These are phyloP conservation scores for Emericellopsis terricola DNA, from an alignment of 495 filamentous ascomycete genomes.

Conservation along the genomic window DNA sequence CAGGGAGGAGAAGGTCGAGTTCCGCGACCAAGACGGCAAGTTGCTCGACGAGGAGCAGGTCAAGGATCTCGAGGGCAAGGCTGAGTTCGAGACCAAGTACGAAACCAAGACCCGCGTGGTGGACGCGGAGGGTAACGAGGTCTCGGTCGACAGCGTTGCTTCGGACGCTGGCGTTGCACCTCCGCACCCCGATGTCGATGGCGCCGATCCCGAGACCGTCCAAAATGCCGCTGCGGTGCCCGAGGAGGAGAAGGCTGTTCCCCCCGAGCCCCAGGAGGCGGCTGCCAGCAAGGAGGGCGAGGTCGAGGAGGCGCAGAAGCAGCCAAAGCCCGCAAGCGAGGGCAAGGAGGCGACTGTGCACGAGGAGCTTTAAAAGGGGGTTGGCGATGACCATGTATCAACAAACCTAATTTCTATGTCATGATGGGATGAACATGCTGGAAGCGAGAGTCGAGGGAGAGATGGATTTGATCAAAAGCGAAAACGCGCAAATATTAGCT, in stretches of 20 bases:
- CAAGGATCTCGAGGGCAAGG: conserved; percentile 68
- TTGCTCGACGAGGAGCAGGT: conserved; percentile 71
- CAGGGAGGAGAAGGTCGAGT: conserved; percentile 76
- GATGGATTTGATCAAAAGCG: too few relatives aligned
- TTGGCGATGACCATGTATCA: conserved; percentile 2
- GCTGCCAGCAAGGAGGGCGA: conserved; percentile 47
- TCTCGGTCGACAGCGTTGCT: conserved; percentile 14
- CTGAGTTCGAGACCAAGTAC: conserved; percentile 85
- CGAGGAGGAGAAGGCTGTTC: conserved; percentile 15
- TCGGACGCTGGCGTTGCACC: conserved; percentile 35
- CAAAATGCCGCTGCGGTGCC: conserved; percentile 8
- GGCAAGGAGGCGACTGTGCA: conserved; percentile 41
- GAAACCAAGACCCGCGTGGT: conserved; percentile 78
- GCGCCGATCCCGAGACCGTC: conserved; percentile 45
- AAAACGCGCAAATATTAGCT: too few relatives aligned
- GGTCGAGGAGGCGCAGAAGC: conserved; percentile 33
- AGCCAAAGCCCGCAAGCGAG: conserved; percentile 60
- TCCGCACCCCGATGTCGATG: conserved; percentile 72
- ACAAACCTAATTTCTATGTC: too few relatives aligned
- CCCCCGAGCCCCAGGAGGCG: conserved; percentile 19
- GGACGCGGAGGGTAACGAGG: conserved; percentile 56
- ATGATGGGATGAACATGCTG: too few relatives aligned
- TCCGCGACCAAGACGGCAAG: conserved; percentile 87
- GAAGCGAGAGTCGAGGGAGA: too few relatives aligned
- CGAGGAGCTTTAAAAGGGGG: conserved; percentile 1